These are phyloP conservation scores for Cadophora luteo-olivacea DNA, from an alignment of 2,329 filamentous ascomycete genomes.

Conservation along the genomic window DNA sequence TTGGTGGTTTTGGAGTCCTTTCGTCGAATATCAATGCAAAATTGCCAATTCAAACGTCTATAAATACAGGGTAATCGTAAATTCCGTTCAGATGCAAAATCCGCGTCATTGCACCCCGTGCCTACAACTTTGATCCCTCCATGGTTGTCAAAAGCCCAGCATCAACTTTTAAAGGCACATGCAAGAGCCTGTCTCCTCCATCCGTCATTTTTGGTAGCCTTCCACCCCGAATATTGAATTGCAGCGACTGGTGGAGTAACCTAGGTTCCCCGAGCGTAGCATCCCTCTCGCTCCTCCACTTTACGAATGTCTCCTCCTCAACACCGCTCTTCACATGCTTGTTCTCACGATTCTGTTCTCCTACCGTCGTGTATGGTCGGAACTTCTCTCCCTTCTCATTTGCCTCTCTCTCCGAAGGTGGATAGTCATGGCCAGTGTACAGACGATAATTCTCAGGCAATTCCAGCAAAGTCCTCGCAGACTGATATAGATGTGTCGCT, in stretches of 20 bases:
- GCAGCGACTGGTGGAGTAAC: conserved; percentile 57
- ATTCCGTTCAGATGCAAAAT: too few species aligned
- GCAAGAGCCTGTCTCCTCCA: neutral
- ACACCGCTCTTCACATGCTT: conserved; percentile 54
- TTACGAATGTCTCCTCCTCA: conserved; percentile 52
- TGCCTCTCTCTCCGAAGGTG: conserved; percentile 40
- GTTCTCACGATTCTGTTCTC: conserved; percentile 54
- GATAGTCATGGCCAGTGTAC: conserved; percentile 64
- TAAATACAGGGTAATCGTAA: too few species aligned
- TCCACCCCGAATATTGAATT: conserved; percentile 57
- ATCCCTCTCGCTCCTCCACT: conserved; percentile 53
- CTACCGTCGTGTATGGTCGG: conserved; percentile 52
- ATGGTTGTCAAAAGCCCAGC: neutral
- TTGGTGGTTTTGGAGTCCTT: too few species aligned
- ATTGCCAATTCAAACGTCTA: too few species aligned
- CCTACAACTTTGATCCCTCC: neutral
- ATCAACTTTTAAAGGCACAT: neutral
- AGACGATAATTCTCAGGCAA: conserved; percentile 54
- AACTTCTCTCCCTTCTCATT: conserved; percentile 38
- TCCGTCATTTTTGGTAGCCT: conserved; percentile 13
- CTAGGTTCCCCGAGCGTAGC: conserved; percentile 51
- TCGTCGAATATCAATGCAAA: too few species aligned
- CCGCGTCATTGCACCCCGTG: too few species aligned
- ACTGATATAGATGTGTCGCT: conserved; percentile 52
- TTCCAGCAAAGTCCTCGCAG: conserved; percentile 51